Base-by-base conservation (phyloP, 768 basidiomycete species). In the Leccinum longicurvipes region DNA sequence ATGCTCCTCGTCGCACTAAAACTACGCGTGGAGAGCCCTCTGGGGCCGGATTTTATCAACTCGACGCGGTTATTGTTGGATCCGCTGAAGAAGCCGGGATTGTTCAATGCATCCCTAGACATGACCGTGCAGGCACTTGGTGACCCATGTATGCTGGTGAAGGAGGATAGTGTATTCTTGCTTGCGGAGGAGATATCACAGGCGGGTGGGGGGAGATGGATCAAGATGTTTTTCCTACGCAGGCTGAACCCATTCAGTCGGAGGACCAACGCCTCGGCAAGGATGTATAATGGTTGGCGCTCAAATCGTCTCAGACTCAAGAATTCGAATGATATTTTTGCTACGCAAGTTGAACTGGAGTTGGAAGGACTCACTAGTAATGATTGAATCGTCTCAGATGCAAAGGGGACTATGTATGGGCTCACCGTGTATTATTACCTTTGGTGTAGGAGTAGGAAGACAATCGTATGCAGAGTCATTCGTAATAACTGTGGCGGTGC, bases 401-500 rank as follows among this genome's bases (percentile, higher is more conserved):
- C 6, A 27, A 27, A 6, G 27, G 5, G 27, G 5, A 27, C 27
- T 27, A 27, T 8, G 27, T 27, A 27, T 27, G 27, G 27, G 27
- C 3, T 27, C 27, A 27, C 8, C 27, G 8, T 27, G 27, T 27
- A 27, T 27, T 27, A 29, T 4, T 10, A 6, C 32, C 32, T 32
- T 32, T 32, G 32, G 32, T 32, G 32, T 32, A n/a, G n/a, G n/a
- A n/a, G n/a, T n/a, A n/a, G n/a, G n/a, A n/a, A n/a, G n/a, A n/a
- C n/a, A n/a, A n/a, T n/a, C n/a, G n/a, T n/a, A n/a, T n/a, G n/a
- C n/a, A n/a, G n/a, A n/a, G n/a, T n/a, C n/a, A n/a, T n/a, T n/a
- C n/a, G n/a, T n/a, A n/a, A 44, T 11, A 10, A 32, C 44, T 15
- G 60, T 68, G 68, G 67, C 70, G 54, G 65, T 71, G 61, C 31